phyloP scores from a whole-genome alignment of 2,329 filamentous ascomycete genomes.

The Xylaria sp. region DNA sequence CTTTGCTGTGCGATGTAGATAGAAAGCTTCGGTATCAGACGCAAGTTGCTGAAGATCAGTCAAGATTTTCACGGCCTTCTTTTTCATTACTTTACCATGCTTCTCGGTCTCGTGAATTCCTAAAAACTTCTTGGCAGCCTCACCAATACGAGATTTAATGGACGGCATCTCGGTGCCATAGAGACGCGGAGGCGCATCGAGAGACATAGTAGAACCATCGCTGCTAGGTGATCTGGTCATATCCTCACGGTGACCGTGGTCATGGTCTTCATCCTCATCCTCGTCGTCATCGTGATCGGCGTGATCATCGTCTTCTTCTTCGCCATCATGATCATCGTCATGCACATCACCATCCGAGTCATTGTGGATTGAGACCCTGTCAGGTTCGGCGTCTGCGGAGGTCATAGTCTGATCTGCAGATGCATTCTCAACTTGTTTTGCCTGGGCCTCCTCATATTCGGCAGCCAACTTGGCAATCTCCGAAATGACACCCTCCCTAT shows the following conservation, averaged over 20 bases:
- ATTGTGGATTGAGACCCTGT: constrained; percentile 38
- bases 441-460: constrained; percentile 37
- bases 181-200: constrained; percentile 50
- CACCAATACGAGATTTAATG: constrained; percentile 67
- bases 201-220: constrained; percentile 59
- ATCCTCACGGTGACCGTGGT: constrained; percentile 43
- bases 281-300: constrained; percentile 35
- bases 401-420: constrained; percentile 29
- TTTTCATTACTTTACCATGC: constrained; percentile 65
- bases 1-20: constrained; percentile 50
- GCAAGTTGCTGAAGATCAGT: constrained; percentile 67
- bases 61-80: constrained; percentile 73
- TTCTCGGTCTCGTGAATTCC: constrained; percentile 75
- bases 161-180: constrained; percentile 47
- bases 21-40: constrained; percentile 65
- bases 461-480: constrained; percentile 79
- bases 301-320: constrained; percentile 43
- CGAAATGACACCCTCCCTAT: constrained; percentile 89
- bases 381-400: constrained; percentile 34
- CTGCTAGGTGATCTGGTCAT: constrained; percentile 66
- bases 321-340: constrained; percentile 10
- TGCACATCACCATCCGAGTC: constrained; percentile 41
- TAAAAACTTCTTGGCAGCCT: constrained; percentile 76
- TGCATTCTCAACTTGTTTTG: constrained; percentile 29
- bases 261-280: constrained; percentile 49